These are phyloP conservation scores for Mycosphaerella sp. DNA, from an alignment of 2,329 filamentous ascomycete genomes.

Conservation along the genomic window DNA sequence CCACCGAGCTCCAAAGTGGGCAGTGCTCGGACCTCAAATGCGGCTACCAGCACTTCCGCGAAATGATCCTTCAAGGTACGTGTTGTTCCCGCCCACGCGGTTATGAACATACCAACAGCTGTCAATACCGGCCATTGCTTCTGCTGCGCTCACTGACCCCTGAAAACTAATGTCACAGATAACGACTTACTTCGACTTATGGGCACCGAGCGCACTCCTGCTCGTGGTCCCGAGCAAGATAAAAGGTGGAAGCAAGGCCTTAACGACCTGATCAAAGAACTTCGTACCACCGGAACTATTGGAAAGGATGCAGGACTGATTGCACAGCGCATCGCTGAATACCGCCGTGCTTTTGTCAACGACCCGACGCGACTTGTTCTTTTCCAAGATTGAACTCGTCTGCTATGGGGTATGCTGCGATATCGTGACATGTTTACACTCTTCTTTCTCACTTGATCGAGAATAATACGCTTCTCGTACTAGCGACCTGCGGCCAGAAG, in stretches of 20 bases:
- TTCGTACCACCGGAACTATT: conserved; percentile 51
- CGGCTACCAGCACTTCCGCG: conserved; percentile 71
- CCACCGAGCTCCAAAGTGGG: conserved; percentile 64
- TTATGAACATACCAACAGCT: not conserved
- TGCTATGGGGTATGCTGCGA: too few species aligned
- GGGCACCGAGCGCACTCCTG: conserved; percentile 26
- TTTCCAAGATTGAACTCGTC: conserved; percentile 9
- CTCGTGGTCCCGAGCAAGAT: conserved; percentile 23
- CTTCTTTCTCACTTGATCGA: too few species aligned
- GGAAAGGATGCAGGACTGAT: conserved; percentile 59
- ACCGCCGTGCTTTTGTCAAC: conserved; percentile 58
- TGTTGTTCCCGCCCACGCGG: conserved; percentile 4
- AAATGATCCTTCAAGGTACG: conserved; percentile 36
- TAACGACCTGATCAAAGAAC: conserved; percentile 53
- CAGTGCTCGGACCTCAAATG: conserved; percentile 69
- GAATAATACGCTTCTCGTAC: too few species aligned
- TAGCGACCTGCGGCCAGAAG: too few species aligned
- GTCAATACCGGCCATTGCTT: not conserved
- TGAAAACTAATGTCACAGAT: conserved; percentile 31
- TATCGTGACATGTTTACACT: too few species aligned
- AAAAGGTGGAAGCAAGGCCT: conserved; percentile 55
- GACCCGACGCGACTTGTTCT: conserved; percentile 48
- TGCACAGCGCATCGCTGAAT: conserved; percentile 60
- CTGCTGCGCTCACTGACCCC: conserved; percentile 24
- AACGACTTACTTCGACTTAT: conserved; percentile 30